phyloP scores from a whole-genome alignment of 208 protist species.

The Crithidia fasciculata region DNA sequence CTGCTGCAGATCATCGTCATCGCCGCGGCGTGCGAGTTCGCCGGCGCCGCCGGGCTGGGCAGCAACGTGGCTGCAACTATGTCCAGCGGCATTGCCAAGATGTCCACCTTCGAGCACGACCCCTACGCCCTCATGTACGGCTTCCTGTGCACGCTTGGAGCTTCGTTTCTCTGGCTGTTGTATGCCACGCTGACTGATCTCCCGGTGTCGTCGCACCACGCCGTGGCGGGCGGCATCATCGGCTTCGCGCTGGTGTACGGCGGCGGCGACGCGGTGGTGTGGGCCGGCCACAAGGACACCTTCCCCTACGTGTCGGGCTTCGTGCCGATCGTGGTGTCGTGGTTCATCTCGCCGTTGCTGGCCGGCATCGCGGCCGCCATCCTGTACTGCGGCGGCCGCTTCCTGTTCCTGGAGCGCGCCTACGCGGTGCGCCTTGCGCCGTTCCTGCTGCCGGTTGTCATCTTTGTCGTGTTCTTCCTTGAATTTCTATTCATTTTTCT shows the following conservation, averaged over 20 bases:
- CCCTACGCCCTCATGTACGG: conserved; percentile 84
- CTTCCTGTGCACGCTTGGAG: conserved; percentile 58
- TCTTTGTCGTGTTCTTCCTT: conserved; percentile 59
- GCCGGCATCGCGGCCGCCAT: conserved; percentile 39
- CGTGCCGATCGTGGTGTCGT: conserved; percentile 65
- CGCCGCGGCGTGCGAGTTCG: conserved; percentile 74
- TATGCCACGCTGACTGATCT: conserved; percentile 53
- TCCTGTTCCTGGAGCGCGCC: conserved; percentile 42
- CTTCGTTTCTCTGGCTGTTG: conserved; percentile 59
- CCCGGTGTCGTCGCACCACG: conserved; percentile 69
- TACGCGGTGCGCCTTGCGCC: conserved; percentile 43
- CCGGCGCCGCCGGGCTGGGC: conserved; percentile 64
- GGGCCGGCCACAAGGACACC: conserved; percentile 40
- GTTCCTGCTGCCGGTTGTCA: conserved; percentile 50
- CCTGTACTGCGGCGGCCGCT: conserved; percentile 47
- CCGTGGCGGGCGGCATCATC: conserved; percentile 68
- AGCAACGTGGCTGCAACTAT: conserved; percentile 68
- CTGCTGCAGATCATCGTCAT: conserved; percentile 77
- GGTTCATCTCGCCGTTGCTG: conserved; percentile 68
- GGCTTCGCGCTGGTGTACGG: conserved; percentile 78
- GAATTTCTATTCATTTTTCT: conserved; percentile 75
- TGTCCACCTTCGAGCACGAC: conserved; percentile 43
- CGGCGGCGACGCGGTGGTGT: conserved; percentile 50
- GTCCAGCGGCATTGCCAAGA: conserved; percentile 64
- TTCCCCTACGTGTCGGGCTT: conserved; percentile 65